Base-by-base conservation (phyloP, 306 rosid species). In the Sindora glabra region DNA sequence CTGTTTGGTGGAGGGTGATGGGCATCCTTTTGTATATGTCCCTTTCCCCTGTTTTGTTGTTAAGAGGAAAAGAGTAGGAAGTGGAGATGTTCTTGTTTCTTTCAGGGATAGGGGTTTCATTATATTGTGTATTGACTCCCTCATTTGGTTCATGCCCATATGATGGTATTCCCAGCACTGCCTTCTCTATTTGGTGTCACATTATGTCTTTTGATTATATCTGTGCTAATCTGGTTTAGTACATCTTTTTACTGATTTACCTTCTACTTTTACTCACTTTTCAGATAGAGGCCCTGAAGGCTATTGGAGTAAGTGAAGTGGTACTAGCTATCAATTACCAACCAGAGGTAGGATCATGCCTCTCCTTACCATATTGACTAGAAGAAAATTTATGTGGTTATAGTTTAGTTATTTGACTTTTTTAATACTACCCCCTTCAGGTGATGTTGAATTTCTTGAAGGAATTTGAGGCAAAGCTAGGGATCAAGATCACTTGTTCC, bases 261-360 rank as follows among this genome's bases (percentile, higher is more conserved):
- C n/a, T 67, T 50, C 68, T 52, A 11, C 37, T 59, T 55, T 71
- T 54, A 30, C 59, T 58, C 59, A 22, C 53, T 38, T 70, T 62
- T 44, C 86, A 94, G 99, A 94, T 94, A 21, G 99, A 94, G 81
- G 95, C 99, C 69, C 95, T 94, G 13, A 86, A 94, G 85, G 89
- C 94, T 55, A 62, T 80, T 67, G 99, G 99, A 56, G 99, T 94
- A 62, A 74, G 33, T 44, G 99, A 94, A 79, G 99, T 94, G 69
- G 95, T 94, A 70, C 69, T 94, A 62, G 99, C 99, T 49, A 94
- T 94, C 84, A 94, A 94, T 77, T 94, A 94, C 74, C 99, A 94
- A 78, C 99, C 99, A 67, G 97, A 94, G 95, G 97, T 89, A 80
- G 36, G 47, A 64, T 40, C 23, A 47, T 5, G 12, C 34, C 60